Evolutionary conservation across 148 eudicot species (phyloP).

Genomic region (Silene uniflora): DNA sequence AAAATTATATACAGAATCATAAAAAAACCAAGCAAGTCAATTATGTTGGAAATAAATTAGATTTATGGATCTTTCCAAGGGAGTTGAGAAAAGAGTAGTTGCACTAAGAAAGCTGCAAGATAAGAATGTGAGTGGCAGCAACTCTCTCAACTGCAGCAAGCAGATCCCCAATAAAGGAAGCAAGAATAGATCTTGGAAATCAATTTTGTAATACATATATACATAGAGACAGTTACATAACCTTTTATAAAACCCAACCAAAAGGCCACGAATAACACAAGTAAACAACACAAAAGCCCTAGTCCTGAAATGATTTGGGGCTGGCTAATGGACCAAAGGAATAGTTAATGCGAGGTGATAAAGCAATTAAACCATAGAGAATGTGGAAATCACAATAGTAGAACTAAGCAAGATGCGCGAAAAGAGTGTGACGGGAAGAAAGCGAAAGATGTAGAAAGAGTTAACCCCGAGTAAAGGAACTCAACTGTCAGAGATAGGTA

Average conservation of each 20-base stretch:
- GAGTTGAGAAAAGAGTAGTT: neutral
- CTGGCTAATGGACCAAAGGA: neutral
- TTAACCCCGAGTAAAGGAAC: neutral
- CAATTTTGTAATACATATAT: too few species aligned
- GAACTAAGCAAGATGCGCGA: neutral
- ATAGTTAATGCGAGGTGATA: neutral
- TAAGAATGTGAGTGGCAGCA: neutral
- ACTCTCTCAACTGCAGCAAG: neutral
- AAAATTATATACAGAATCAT: too few species aligned
- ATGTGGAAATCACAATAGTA: neutral
- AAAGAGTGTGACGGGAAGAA: neutral
- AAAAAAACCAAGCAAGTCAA: neutral
- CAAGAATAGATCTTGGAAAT: neutral
- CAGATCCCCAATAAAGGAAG: neutral
- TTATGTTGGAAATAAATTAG: neutral
- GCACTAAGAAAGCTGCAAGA: neutral
- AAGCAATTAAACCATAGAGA: neutral
- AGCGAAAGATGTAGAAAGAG: neutral
- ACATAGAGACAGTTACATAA: neutral
- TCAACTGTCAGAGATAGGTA: neutral
- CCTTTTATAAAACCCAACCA: neutral
- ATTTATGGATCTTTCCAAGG: neutral
- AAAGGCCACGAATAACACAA: neutral
- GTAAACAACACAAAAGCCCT: neutral
- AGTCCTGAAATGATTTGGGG: neutral